These are phyloP conservation scores for Phytophthora citrophthora DNA, from an alignment of 352 stramenopile genomes.

Conservation along the genomic window DNA sequence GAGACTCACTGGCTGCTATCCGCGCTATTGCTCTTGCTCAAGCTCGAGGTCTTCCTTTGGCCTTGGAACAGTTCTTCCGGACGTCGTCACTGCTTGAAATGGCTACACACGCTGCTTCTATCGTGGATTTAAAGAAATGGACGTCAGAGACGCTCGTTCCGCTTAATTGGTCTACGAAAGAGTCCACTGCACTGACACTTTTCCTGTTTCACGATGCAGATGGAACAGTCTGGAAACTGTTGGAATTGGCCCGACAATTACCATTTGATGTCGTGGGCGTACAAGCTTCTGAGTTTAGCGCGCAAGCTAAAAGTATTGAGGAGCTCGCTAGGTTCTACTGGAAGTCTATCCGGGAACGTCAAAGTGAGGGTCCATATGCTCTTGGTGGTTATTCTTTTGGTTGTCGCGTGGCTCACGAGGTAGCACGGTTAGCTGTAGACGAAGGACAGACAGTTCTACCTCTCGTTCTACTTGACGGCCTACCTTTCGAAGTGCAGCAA, in stretches of 20 bases:
- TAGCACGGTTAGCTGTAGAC: conserved; percentile 33
- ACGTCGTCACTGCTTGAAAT: conserved; percentile 49
- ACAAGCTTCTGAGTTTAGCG: conserved; percentile 25
- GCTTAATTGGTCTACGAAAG: conserved; percentile 40
- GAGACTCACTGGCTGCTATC: conserved; percentile 72
- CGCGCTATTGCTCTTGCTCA: conserved; percentile 64
- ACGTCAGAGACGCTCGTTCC: conserved; percentile 35
- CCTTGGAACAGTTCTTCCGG: conserved; percentile 58
- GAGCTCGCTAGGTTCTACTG: conserved; percentile 49
- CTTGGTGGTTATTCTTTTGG: conserved; percentile 74
- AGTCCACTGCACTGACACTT: conserved; percentile 14
- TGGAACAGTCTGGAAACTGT: conserved; percentile 64
- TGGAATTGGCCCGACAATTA: conserved; percentile 50
- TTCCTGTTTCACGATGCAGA: conserved; percentile 66
- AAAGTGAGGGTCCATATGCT: conserved; percentile 43
- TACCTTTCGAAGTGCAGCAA: conserved; percentile 34
- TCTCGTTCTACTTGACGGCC: conserved; percentile 51
- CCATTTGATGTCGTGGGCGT: conserved; percentile 46
- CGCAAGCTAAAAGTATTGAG: conserved; percentile 31
- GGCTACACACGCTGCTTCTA: conserved; percentile 28
- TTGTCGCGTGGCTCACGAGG: conserved; percentile 55
- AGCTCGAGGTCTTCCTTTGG: conserved; percentile 46
- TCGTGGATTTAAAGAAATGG: conserved; percentile 11
- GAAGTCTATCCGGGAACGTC: conserved; percentile 35
- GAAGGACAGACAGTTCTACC: conserved; percentile 40